phyloP scores from a whole-genome alignment of 1,139 yeast genomes.

The Yamadazyma pseudoaaseri region DNA sequence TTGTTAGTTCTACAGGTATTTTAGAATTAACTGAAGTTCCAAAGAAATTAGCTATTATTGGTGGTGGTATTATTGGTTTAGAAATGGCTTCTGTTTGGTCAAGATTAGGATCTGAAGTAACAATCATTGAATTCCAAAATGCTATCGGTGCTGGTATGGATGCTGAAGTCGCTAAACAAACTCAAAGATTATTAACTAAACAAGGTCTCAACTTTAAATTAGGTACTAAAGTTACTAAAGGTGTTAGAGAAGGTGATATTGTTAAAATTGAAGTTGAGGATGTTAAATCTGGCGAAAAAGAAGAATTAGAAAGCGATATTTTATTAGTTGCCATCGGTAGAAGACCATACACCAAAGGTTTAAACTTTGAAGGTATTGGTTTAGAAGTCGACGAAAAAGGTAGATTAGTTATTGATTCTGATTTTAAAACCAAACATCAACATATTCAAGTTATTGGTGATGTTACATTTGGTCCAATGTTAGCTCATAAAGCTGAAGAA shows the following conservation, averaged over 20 bases:
- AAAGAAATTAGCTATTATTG: slow-evolving; percentile 87
- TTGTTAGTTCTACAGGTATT: slow-evolving; percentile 94
- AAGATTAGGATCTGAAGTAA: slow-evolving; percentile 93
- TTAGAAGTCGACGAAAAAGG: slow-evolving; percentile 90
- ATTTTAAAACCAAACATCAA: slow-evolving; percentile 87
- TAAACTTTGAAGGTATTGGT: slow-evolving; percentile 85
- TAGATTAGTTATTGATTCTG: slow-evolving; percentile 89
- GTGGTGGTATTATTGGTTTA: slow-evolving; percentile 99
- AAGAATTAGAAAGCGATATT: slow-evolving; percentile 83
- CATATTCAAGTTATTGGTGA: slow-evolving; percentile 98
- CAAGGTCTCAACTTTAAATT: slow-evolving; percentile 94
- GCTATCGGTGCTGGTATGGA: slow-evolving; percentile 97
- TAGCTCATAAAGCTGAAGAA: slow-evolving; percentile 99
- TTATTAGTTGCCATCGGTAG: slow-evolving; percentile 97
- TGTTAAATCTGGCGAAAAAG: slow-evolving; percentile 81
- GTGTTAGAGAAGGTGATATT: slow-evolving; percentile 81
- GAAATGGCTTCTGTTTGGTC: slow-evolving; percentile 99
- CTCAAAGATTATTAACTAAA: slow-evolving; percentile 87
- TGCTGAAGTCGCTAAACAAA: slow-evolving; percentile 84
- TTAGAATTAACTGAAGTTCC: slow-evolving; percentile 84
- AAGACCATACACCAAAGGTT: slow-evolving; percentile 93
- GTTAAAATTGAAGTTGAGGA: slow-evolving; percentile 89
- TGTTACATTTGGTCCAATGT: slow-evolving; percentile 97
- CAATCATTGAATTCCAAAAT: slow-evolving; percentile 86
- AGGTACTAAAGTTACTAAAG: slow-evolving; percentile 87